Evolutionary conservation across 257 asterid species (phyloP).

Genomic region (Solanum verrucosum): DNA sequence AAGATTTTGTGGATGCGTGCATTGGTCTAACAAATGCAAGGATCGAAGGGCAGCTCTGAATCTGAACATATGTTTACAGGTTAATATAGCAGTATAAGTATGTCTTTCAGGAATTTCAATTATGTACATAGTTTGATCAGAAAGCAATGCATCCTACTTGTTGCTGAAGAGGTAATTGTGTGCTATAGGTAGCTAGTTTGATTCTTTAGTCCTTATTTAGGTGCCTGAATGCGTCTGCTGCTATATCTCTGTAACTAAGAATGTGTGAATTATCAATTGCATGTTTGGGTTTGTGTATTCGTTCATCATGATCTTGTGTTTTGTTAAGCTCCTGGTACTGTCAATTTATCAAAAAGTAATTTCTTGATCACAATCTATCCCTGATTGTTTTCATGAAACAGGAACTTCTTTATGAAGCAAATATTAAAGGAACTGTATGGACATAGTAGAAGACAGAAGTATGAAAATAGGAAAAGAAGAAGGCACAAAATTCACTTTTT

Average conservation of each 20-base stretch:
- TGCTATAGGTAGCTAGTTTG: background rate
- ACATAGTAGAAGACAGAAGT: too few relatives aligned
- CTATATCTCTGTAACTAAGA: background rate
- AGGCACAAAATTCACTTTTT: background rate
- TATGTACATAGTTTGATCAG: background rate
- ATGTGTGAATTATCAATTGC: background rate
- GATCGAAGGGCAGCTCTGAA: slow-evolving; percentile 49
- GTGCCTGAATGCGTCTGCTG: background rate
- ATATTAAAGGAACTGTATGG: too few relatives aligned
- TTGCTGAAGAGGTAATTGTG: background rate
- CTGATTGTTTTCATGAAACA: too few relatives aligned
- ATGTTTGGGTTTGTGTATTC: background rate
- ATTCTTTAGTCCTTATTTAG: background rate
- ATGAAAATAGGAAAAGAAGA: background rate
- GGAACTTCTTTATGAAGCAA: too few relatives aligned
- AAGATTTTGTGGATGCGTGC: slow-evolving; percentile 85
- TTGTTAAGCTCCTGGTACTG: background rate
- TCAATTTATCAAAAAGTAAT: too few relatives aligned
- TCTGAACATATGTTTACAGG: background rate
- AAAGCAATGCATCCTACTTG: background rate
- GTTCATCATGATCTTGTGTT: background rate
- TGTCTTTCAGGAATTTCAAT: background rate
- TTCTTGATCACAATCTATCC: too few relatives aligned
- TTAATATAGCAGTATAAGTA: background rate
- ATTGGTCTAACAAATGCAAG: slow-evolving; percentile 58